A percentile compares a stretch with the other conserved stretches of the same genome.
These are phyloP conservation scores for Macrolepiota albuminosa DNA, from an alignment of 768 basidiomycete genomes.

Conservation along the genomic window DNA sequence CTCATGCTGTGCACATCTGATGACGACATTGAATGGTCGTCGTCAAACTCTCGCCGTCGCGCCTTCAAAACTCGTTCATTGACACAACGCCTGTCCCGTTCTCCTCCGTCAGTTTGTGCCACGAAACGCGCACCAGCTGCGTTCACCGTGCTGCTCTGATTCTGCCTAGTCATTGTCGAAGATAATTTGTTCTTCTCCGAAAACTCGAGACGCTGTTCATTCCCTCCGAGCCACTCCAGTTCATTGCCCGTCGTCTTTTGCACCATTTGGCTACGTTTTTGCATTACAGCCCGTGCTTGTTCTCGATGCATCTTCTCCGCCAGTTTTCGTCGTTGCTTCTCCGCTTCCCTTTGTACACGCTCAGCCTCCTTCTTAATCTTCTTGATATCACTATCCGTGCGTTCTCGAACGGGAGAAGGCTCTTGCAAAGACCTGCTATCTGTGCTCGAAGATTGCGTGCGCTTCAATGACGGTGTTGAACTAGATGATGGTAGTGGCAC, in stretches of 20 bases:
- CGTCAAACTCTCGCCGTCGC: constrained; percentile 79
- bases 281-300: constrained; percentile 89
- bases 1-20: constrained; percentile 77
- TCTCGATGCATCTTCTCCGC: constrained; percentile 74
- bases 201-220: constrained; percentile 38
- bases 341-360: constrained; percentile 72
- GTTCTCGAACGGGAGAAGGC: constrained; percentile 38
- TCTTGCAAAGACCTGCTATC: constrained; percentile 66
- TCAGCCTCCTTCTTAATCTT: constrained; percentile 80
- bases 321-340: constrained; percentile 77
- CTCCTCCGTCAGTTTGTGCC: constrained; percentile 26
- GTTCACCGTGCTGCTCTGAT: constrained; percentile 45
- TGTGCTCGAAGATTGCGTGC: constrained; percentile 72
- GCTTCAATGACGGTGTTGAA: constrained; percentile 67
- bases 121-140: constrained; percentile 60
- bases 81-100: constrained; percentile 49
- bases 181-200: constrained; percentile 48
- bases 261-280: constrained; percentile 77
- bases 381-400: constrained; percentile 56
- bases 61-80: constrained; percentile 68
- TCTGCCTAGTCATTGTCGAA: constrained; percentile 62
- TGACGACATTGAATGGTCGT: constrained; percentile 89
- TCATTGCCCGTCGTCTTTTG: constrained; percentile 51
- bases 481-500: constrained; percentile 47
- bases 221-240: constrained; percentile 58